Base-by-base conservation (phyloP, 768 basidiomycete species). In the Leccinum boreale region DNA sequence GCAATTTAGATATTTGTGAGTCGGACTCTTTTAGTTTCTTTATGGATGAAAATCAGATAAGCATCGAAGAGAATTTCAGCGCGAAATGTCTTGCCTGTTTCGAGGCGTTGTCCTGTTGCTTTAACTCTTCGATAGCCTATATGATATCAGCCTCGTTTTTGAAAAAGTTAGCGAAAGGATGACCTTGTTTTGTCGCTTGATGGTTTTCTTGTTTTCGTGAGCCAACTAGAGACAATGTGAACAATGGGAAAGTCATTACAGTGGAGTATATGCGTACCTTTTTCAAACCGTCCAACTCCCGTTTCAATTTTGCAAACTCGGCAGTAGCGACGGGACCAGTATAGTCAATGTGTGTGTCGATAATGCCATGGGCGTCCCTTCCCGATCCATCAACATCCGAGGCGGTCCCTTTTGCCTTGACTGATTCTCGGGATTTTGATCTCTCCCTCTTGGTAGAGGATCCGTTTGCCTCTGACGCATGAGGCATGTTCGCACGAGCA, bases 111-210 rank as follows among this genome's bases (percentile, higher is more conserved):
- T 82, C 62, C 62, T 85, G 78, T 21, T 71, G 69, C 61, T 75
- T 79, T 21, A 81, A 64, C 54, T 85, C 83, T 50, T 83, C 82
- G 26, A 85, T 78, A 60, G 75, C 74, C 85, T 86, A 31, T 8
- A 19, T 26, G 15, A 6, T 8, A 44, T 73, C 33, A 64, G 35
- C 42, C 36, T 17, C 29, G 8, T 48, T 26, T 7, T 14, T 21
- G 8, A 3, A 3, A 54, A 2, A 35, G 11, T 19, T 17, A 10
- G 3, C 29, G 36, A 23, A n/a, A 15, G n/a, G 58, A 65, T 53
- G 24, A 84, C 86, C 78, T 86, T 87, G 49, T 64, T 72, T 60
- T 87, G 82, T 57, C 82, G 83, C 72, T 79, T 85, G 0, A 77
- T 66, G 0, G 64, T 65, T 62, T 81, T 87, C 69, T 78, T 84